Conservation (phyloP, 176 grass and related monocot genomes). For the Bonia amplexicaulis region DNA sequence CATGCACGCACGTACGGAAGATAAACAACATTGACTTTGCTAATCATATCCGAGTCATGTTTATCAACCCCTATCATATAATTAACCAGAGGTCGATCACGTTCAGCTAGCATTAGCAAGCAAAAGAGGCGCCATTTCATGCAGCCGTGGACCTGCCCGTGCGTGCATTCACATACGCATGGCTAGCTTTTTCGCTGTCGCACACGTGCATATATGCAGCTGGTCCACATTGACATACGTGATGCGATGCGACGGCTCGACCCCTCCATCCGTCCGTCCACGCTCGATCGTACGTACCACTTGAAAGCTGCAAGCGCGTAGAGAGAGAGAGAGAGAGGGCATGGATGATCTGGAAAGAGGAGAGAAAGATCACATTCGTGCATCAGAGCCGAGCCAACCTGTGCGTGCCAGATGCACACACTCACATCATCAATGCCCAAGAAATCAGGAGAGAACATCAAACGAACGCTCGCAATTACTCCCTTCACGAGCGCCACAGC, state of each 20-base stretch:
- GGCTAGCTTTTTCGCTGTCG: background rate
- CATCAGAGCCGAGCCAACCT: background rate
- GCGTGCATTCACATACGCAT: background rate
- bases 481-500: slow-evolving; percentile 30
- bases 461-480: slow-evolving; percentile 37
- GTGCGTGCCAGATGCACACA: background rate
- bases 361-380: background rate
- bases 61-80: too few relatives aligned
- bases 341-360: background rate
- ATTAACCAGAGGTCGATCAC: background rate
- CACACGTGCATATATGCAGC: background rate
- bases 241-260: background rate
- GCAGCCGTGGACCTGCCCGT: background rate
- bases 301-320: background rate
- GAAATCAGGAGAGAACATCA: slow-evolving; percentile 43
- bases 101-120: background rate
- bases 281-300: background rate
- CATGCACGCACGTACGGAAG: background rate
- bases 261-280: background rate
- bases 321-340: background rate
- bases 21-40: background rate
- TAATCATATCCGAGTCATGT: too few relatives aligned
- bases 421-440: slow-evolving; percentile 47
- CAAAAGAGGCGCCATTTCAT: background rate
- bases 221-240: background rate